Conservation (phyloP, 108 stramenopile genomes). For the Epipyxis sp. region DNA sequence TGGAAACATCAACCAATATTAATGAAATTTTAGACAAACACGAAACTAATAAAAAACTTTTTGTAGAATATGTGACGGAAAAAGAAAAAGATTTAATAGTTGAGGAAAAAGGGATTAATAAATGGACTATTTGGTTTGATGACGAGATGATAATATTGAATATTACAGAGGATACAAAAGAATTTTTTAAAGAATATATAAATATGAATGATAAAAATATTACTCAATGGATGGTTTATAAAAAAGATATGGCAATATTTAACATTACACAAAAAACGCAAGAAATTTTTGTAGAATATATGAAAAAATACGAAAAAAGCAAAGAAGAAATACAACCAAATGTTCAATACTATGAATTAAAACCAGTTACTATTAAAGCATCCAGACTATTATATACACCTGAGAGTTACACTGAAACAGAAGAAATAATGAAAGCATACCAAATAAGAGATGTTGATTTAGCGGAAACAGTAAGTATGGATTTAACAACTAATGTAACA, state of each 20-base stretch:
- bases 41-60: not conserved
- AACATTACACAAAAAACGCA: too few species aligned
- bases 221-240: not conserved
- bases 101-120: constrained; percentile 2
- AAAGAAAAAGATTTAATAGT: not conserved
- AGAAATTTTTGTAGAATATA: not conserved
- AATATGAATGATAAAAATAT: not conserved
- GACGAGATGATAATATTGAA: not conserved
- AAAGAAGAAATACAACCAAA: not conserved
- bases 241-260: not conserved
- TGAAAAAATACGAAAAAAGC: not conserved
- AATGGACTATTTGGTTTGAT: not conserved
- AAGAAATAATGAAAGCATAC: not conserved
- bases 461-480: not conserved
- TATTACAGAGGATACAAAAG: not conserved
- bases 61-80: not conserved
- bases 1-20: too few species aligned
- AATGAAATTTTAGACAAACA: too few species aligned
- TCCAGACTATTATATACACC: not conserved
- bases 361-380: not conserved
- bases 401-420: not conserved
- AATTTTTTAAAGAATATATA: not conserved
- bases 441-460: not conserved
- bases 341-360: not conserved
- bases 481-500: not conserved